Base-by-base conservation (phyloP, 2,329 filamentous ascomycete species). In the Niveomyces coronatus region DNA sequence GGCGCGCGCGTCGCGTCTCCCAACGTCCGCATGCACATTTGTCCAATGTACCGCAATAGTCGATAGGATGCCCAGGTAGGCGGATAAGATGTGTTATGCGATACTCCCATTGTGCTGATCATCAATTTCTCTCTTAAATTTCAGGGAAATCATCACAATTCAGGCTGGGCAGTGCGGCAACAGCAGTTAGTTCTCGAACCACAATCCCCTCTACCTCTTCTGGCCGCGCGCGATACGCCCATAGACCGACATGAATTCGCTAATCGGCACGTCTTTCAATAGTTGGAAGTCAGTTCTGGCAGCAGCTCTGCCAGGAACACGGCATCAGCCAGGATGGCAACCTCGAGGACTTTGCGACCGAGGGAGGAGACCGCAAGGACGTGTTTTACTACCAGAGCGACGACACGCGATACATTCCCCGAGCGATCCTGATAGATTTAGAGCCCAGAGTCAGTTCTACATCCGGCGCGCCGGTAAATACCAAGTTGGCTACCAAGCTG, bases 301-400 rank as follows among this genome's bases (percentile, higher is more conserved):
- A 96, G 62, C 91, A 96, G 65, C 76, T 96, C 44, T 98, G 91
- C 62, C 83, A 89, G 59, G 91, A 98, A 64, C 91, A 98, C 58
- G 91, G 93, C 45, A 98, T 98, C 66, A 94, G 83, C 54, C 86
- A 91, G 58, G 87, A 96, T 64, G 91, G 91, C 42, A 96, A 96
- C 59, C 74, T 98, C 42, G 88, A 95, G 58, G 88, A 95, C 61
- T 95, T 95, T 67, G 91, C 91, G 55, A 95, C 87, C 35, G 91
- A 96, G 62, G 91, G 91, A 55, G 88, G 89, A 49, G 91, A 98
- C 64, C 82, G 91, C 51, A 98, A 98, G 61, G 91, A 98, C 63
- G 91, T 98, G 44, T 96, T 96, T 67, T 96, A 94, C 74, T 98
- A 96, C 67, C 89, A 93, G 71, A 96, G 88, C 56, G 91, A 98